Conservation (phyloP, 1,284 basidiomycete genomes). For the Cutaneotrichosporon sp. region DNA sequence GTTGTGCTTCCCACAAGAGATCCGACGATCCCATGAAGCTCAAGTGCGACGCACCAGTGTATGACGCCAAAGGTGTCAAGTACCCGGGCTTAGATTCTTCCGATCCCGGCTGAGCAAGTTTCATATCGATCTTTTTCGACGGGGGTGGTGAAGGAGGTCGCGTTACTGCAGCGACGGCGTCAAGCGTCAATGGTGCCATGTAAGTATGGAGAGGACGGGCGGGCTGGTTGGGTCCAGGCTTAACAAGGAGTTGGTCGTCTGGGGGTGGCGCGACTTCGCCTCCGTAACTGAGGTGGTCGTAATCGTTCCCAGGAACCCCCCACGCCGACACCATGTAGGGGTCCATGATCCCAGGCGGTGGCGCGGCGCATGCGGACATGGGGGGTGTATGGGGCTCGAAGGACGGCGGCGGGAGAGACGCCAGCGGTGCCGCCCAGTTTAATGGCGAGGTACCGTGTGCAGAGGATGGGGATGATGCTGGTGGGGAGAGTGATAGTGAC, state of each 20-base stretch:
- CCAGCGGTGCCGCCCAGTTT: slow-evolving; percentile 9
- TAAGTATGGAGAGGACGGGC: slow-evolving; percentile 12
- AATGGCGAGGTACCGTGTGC: slow-evolving; percentile 17
- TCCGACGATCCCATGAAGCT: not conserved
- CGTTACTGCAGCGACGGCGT: not conserved
- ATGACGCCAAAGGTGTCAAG: slow-evolving; percentile 37
- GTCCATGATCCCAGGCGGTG: slow-evolving; percentile 10
- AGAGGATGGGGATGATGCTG: slow-evolving; percentile 14
- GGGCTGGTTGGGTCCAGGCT: slow-evolving; percentile 10
- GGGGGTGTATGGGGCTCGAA: slow-evolving; percentile 19
- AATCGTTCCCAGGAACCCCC: slow-evolving; percentile 6
- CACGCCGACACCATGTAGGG: slow-evolving; percentile 3
- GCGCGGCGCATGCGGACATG: not conserved
- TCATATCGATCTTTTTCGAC: slow-evolving; percentile 34
- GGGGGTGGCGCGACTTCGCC: not conserved
- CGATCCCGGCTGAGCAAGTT: slow-evolving; percentile 35
- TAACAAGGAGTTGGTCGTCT: slow-evolving; percentile 15
- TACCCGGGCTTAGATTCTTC: slow-evolving; percentile 33
- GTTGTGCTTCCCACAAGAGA: not conserved
- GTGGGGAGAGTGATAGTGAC: slow-evolving; percentile 17
- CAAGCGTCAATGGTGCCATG: slow-evolving; percentile 16
- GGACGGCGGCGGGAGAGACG: slow-evolving; percentile 5
- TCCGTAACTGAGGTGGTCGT: slow-evolving; percentile 4
- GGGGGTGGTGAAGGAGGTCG: slow-evolving; percentile 11
- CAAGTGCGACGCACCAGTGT: slow-evolving; percentile 35